Evolutionary conservation across 75 land plant species (phyloP).

Genomic region (Sequoia sempervirens): DNA sequence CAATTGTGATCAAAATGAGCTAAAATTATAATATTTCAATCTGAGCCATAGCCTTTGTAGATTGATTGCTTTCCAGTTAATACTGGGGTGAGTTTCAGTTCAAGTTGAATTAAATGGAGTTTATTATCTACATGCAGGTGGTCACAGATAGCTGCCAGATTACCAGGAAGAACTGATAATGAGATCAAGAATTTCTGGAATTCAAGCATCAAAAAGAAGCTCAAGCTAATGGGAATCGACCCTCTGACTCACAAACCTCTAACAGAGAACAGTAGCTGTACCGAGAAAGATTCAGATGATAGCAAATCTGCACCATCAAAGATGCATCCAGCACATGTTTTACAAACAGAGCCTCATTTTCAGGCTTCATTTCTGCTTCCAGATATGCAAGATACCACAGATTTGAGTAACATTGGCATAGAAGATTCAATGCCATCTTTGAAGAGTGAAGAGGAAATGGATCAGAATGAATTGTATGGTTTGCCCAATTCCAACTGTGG

Average conservation of each 20-base stretch:
- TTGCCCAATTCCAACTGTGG: background rate
- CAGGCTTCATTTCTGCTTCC: background rate
- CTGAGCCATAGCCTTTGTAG: too few relatives aligned
- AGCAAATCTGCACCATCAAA: background rate
- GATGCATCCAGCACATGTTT: background rate
- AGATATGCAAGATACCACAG: background rate
- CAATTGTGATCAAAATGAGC: too few relatives aligned
- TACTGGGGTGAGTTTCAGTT: background rate
- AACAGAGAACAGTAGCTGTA: background rate
- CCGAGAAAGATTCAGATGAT: background rate
- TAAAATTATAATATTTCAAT: too few relatives aligned
- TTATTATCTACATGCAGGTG: constrained; percentile 7
- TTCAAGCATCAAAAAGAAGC: constrained; percentile 27
- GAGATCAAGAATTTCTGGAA: constrained; percentile 27
- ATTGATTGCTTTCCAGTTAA: too few relatives aligned
- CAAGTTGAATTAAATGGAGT: background rate
- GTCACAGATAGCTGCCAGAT: constrained; percentile 25
- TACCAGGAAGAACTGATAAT: constrained; percentile 17
- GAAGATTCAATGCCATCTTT: background rate
- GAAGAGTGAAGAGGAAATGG: background rate
- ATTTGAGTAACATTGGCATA: background rate
- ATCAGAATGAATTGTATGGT: background rate
- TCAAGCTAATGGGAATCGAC: constrained; percentile 17
- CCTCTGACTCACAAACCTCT: constrained; percentile 16
- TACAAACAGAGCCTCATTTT: background rate